A percentile compares a stretch with the other conserved stretches of the same genome.
phyloP scores from a whole-genome alignment of 495 filamentous ascomycete species.

The Chaetomidium leptoderma region DNA sequence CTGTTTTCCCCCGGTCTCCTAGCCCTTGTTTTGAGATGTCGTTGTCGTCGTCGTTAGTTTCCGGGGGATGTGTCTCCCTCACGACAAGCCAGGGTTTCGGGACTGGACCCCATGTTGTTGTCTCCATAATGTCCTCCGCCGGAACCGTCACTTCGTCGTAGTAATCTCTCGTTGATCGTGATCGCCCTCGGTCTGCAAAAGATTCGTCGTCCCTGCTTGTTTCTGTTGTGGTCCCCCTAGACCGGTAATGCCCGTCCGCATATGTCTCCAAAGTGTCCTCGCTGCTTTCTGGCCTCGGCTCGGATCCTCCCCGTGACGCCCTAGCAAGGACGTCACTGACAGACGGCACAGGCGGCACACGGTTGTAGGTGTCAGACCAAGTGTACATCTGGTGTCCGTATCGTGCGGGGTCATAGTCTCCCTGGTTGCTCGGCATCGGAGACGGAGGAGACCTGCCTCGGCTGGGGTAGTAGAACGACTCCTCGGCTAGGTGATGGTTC shows the following conservation, averaged over 20 bases:
- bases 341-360: constrained; percentile 22
- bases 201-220: background rate
- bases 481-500: constrained; percentile 25
- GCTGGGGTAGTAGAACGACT: constrained; percentile 36
- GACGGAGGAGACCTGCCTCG: constrained; percentile 47
- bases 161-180: background rate
- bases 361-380: constrained; percentile 28
- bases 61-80: background rate
- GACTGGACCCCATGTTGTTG: background rate
- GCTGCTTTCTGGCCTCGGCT: background rate
- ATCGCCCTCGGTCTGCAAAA: background rate
- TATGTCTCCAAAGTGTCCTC: constrained; percentile 1
- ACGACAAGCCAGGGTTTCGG: background rate
- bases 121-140: background rate
- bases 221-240: background rate
- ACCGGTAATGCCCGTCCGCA: background rate
- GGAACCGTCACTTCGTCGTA: background rate
- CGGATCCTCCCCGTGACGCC: constrained; percentile 13
- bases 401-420: constrained; percentile 23
- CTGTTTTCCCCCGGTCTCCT: constrained; percentile 5
- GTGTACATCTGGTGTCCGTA: constrained; percentile 21
- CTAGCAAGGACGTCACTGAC: constrained; percentile 24
- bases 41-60: background rate
- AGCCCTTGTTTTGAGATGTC: no score
- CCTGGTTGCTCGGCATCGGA: constrained; percentile 39